phyloP scores from a whole-genome alignment of 2,329 filamentous ascomycete species.

The Basipetospora chlamydospora region DNA sequence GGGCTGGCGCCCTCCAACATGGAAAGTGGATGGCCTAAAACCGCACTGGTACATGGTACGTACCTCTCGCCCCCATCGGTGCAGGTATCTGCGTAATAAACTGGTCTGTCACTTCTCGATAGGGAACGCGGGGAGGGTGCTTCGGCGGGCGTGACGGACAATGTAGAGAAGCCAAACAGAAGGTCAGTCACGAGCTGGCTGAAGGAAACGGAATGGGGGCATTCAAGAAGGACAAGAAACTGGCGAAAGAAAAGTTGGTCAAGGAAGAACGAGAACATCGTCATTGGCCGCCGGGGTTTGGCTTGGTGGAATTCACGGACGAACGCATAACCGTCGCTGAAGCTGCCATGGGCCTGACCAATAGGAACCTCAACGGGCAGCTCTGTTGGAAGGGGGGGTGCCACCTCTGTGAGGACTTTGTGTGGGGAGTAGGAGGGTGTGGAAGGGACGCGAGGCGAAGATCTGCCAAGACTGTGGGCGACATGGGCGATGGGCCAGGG shows the following conservation, averaged over 20 bases:
- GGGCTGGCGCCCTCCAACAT: too few species aligned
- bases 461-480: too few species aligned
- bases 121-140: neutral
- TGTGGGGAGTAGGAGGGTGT: constrained; percentile 1
- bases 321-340: constrained; percentile 4
- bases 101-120: too few species aligned
- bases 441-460: too few species aligned
- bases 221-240: too few species aligned
- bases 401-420: constrained; percentile 1
- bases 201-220: too few species aligned
- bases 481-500: too few species aligned
- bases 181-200: too few species aligned
- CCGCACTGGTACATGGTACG: constrained; percentile 2
- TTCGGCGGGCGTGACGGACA: constrained; percentile 1
- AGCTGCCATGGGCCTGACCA: neutral
- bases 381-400: neutral
- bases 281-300: neutral
- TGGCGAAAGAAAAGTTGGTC: neutral
- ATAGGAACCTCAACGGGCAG: neutral
- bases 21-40: too few species aligned
- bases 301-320: constrained; percentile 3
- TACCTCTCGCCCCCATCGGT: neutral
- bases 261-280: neutral
- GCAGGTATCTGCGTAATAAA: neutral
- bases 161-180: neutral